phyloP scores from a whole-genome alignment of 164 flowering plant species.

The Cinnamomum chago region DNA sequence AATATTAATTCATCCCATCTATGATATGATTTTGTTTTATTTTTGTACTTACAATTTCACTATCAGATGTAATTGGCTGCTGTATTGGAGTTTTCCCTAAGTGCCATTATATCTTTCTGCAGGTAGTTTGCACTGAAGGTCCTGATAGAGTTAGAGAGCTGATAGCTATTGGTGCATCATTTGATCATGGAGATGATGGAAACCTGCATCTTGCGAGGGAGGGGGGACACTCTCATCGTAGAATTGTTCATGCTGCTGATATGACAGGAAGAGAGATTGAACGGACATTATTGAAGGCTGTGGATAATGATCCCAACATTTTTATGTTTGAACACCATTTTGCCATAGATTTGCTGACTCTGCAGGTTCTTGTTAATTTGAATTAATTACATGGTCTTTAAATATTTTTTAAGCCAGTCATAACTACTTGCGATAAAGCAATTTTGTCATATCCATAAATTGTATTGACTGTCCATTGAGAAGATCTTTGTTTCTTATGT shows the following conservation, averaged over 20 bases:
- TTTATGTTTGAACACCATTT: slow-evolving; percentile 81
- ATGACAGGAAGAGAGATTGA: slow-evolving; percentile 99
- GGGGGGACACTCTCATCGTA: slow-evolving; percentile 91
- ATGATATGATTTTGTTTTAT: background rate
- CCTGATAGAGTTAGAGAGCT: slow-evolving; percentile 90
- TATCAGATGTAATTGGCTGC: background rate
- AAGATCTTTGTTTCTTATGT: background rate
- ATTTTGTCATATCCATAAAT: background rate
- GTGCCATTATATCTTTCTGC: slow-evolving; percentile 9
- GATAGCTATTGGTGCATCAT: slow-evolving; percentile 94
- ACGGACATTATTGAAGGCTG: slow-evolving; percentile 83
- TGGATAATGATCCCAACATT: slow-evolving; percentile 66
- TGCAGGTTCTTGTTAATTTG: slow-evolving; percentile 45
- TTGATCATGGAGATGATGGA: slow-evolving; percentile 98
- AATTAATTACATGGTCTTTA: background rate
- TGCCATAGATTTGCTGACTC: slow-evolving; percentile 90
- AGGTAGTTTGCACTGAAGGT: slow-evolving; percentile 99
- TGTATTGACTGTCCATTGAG: background rate
- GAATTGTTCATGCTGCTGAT: slow-evolving; percentile 98
- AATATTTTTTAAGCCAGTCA: background rate
- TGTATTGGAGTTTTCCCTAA: slow-evolving; percentile 13
- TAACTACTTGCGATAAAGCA: background rate
- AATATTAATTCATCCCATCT: background rate
- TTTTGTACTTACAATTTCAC: background rate
- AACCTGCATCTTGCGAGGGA: slow-evolving; percentile 94